Conservation (phyloP, 2,329 filamentous ascomycete genomes). For the Talaromyces rugulosus region DNA sequence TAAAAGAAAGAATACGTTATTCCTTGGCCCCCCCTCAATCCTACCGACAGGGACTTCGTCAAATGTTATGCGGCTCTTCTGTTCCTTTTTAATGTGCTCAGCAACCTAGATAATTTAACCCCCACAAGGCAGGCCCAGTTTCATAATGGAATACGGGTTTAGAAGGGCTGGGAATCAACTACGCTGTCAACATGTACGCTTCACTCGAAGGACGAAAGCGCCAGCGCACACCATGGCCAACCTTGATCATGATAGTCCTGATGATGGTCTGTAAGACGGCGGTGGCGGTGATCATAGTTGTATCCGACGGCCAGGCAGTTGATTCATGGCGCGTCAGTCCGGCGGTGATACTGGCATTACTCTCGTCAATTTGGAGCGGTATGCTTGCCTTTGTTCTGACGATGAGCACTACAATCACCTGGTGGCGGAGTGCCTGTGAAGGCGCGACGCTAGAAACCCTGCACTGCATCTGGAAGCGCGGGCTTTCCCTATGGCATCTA, state of each 20-base stretch:
- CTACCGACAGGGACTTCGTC: not conserved
- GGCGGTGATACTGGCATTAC: not conserved
- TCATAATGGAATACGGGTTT: not conserved
- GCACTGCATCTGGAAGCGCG: not conserved
- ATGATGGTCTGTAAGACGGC: not conserved
- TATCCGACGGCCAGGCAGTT: not conserved
- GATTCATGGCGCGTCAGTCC: not conserved
- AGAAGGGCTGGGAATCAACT: not conserved
- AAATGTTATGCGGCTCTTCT: not conserved
- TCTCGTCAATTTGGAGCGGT: not conserved
- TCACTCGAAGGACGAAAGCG: not conserved
- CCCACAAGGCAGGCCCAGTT: not conserved
- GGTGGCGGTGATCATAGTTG: not conserved
- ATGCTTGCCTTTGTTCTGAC: not conserved
- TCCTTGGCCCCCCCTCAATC: not conserved
- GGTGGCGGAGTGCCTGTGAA: not conserved
- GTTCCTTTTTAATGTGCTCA: not conserved
- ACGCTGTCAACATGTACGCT: not conserved
- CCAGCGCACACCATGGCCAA: not conserved
- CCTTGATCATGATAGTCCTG: not conserved
- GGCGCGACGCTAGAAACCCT: not conserved
- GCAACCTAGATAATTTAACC: not conserved
- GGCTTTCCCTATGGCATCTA: not conserved
- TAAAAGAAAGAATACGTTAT: not conserved
- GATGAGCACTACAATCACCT: not conserved